These are phyloP conservation scores for Trichosporon faecale DNA, from an alignment of 1,284 basidiomycete genomes.

Conservation along the genomic window DNA sequence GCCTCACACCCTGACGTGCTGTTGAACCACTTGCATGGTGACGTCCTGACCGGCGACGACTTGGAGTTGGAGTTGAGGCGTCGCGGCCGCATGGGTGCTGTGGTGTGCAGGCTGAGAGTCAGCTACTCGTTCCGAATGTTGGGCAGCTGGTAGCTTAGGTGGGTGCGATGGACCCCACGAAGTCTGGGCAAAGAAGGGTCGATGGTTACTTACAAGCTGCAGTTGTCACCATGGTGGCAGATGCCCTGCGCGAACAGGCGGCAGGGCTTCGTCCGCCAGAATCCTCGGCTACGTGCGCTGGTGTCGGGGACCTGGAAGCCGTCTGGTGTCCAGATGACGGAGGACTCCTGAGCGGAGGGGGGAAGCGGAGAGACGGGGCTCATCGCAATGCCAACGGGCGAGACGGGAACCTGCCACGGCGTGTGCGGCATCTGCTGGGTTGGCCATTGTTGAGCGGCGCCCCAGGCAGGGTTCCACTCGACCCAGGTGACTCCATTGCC, in stretches of 20 bases:
- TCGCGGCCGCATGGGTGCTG: neutral
- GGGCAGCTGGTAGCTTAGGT: neutral
- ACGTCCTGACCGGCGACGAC: slow-evolving; percentile 18
- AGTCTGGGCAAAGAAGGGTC: too few relatives aligned
- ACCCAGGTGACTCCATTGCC: neutral
- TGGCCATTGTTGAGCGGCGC: neutral
- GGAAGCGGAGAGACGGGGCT: neutral
- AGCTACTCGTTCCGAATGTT: neutral
- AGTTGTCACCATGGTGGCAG: slow-evolving; percentile 46
- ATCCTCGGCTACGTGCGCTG: slow-evolving; percentile 34
- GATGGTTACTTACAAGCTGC: slow-evolving; percentile 38
- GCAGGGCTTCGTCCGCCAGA: slow-evolving; percentile 38
- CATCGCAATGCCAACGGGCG: neutral
- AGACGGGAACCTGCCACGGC: neutral
- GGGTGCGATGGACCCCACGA: too few relatives aligned
- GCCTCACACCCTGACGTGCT: slow-evolving; percentile 42
- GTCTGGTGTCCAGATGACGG: neutral
- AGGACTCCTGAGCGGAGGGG: neutral
- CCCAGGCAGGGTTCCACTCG: neutral
- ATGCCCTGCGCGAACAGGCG: slow-evolving; percentile 42
- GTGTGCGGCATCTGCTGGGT: neutral
- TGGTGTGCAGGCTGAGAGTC: slow-evolving; percentile 27
- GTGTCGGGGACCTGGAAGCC: neutral
- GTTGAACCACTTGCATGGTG: slow-evolving; percentile 50
- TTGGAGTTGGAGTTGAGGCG: neutral